phyloP scores from a whole-genome alignment of 768 basidiomycete species.

The Naganishia vaughanmartiniae region DNA sequence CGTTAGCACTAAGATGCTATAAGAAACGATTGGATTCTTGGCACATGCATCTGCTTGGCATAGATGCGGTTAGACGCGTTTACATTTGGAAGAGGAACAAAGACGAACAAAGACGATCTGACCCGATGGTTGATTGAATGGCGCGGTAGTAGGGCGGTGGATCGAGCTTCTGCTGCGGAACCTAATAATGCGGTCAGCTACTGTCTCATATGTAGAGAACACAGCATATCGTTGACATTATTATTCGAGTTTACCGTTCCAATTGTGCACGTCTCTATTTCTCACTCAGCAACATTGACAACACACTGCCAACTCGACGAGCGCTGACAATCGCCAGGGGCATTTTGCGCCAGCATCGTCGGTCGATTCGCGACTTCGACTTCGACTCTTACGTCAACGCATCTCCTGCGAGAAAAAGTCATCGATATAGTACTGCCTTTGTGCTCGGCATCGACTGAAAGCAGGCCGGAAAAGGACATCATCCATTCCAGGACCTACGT shows the following conservation, averaged over 20 bases:
- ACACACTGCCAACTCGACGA: too few species aligned
- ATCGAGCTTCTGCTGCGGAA: neutral
- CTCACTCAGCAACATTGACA: too few species aligned
- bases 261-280: too few species aligned
- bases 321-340: too few species aligned
- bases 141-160: too few species aligned
- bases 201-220: neutral
- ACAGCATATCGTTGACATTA: neutral
- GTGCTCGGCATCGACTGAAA: neutral
- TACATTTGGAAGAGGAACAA: too few species aligned
- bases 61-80: too few species aligned
- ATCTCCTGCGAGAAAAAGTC: neutral
- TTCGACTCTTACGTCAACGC: neutral
- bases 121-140: neutral
- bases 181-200: conserved; percentile 1
- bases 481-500: neutral
- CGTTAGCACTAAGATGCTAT: neutral
- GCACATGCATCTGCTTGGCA: too few species aligned
- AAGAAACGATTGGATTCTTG: too few species aligned
- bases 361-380: neutral
- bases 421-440: neutral
- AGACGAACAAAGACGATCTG: neutral
- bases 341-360: neutral
- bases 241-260: neutral
- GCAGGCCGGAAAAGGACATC: neutral